Percentiles rank a stretch among this genome's conserved stretches.
Evolutionary conservation across 2,329 filamentous ascomycete genomes (phyloP).

Genomic region (Anthostomella pinea): DNA sequence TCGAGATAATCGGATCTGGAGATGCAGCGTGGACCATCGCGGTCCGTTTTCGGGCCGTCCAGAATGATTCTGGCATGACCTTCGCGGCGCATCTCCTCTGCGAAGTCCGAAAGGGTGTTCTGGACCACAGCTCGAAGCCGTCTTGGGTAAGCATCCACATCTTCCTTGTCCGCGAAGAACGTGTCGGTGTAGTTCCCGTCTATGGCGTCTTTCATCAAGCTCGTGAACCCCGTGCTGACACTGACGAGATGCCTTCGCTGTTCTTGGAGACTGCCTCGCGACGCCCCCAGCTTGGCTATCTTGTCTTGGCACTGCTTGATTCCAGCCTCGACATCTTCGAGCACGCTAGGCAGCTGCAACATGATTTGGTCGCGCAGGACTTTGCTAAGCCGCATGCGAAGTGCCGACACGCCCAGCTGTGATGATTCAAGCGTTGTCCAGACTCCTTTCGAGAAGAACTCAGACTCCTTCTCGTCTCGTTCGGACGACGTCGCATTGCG

Average conservation of each 20-base stretch:
- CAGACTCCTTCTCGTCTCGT: constrained; percentile 9
- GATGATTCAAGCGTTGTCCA: constrained; percentile 11
- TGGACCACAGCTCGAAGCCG: constrained; percentile 27
- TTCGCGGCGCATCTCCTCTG: constrained; percentile 18
- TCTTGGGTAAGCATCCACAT: constrained; percentile 16
- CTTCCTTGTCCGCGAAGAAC: constrained; percentile 24
- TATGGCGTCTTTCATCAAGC: constrained; percentile 23
- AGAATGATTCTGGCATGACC: constrained; percentile 15
- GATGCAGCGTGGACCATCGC: constrained; percentile 4
- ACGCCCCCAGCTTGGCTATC: constrained; percentile 24
- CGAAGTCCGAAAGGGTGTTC: constrained; percentile 21
- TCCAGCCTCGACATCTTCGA: constrained; percentile 27
- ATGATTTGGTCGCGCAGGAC: constrained; percentile 26
- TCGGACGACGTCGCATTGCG: neutral
- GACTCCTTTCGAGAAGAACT: constrained; percentile 14
- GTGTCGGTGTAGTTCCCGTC: constrained; percentile 28
- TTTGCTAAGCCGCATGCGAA: constrained; percentile 25
- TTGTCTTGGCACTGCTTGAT: constrained; percentile 20
- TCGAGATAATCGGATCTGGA: constrained; percentile 12
- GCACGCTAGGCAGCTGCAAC: constrained; percentile 27
- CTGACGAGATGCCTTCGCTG: constrained; percentile 27
- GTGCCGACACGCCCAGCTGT: constrained; percentile 19
- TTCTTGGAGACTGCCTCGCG: constrained; percentile 17
- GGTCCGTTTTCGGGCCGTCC: neutral
- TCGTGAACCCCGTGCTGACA: constrained; percentile 27